phyloP scores from a whole-genome alignment of 345 rosid genomes.

The Syzygium oleosum region DNA sequence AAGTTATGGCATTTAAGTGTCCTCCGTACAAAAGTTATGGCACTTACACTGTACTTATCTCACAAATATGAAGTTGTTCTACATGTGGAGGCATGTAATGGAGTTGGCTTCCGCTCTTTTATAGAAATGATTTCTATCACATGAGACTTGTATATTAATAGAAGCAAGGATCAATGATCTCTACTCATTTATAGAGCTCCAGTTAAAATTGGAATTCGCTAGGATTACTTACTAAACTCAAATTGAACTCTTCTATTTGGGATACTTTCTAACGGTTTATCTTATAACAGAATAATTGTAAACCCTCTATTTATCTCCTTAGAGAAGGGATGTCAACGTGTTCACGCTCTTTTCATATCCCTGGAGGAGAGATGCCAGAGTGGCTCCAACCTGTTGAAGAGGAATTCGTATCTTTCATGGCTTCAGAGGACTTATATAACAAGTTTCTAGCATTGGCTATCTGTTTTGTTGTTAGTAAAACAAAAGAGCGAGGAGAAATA shows the following conservation, averaged over 20 bases:
- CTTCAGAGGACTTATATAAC: background rate
- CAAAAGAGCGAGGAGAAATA: rapidly evolving
- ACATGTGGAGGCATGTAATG: background rate
- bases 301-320: too few relatives aligned
- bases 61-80: too few relatives aligned
- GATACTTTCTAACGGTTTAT: background rate
- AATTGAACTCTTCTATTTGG: background rate
- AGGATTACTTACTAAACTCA: background rate
- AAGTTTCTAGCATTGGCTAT: background rate
- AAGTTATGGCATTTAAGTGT: too few relatives aligned
- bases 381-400: background rate
- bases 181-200: background rate
- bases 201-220: background rate
- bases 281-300: rapidly evolving
- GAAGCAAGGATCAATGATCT: rapidly evolving
- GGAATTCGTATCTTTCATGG: background rate
- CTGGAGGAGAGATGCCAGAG: background rate
- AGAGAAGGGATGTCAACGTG: too few relatives aligned
- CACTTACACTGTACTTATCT: too few relatives aligned
- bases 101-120: background rate
- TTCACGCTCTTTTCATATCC: background rate
- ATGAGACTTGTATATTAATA: background rate
- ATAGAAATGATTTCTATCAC: background rate
- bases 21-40: too few relatives aligned
- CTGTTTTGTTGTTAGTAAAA: rapidly evolving